Evolutionary conservation across 257 asterid genomes (phyloP).

Genomic region (Paraleonurus japonicus): DNA sequence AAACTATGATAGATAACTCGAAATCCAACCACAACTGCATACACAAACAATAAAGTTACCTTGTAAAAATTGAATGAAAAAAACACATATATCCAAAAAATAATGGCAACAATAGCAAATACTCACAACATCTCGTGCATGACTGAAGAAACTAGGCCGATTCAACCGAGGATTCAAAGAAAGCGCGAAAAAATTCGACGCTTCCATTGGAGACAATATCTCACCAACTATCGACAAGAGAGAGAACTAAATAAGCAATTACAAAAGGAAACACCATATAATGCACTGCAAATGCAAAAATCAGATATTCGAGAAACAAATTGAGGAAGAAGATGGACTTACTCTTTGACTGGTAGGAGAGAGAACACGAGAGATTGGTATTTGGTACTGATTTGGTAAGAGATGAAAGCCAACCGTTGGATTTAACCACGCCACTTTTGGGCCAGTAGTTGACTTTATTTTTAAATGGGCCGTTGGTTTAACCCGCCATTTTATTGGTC

Average conservation of each 20-base stretch:
- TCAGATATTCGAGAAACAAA: not conserved
- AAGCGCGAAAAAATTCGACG: constrained; percentile 38
- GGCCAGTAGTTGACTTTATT: constrained; percentile 1
- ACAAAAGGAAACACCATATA: not conserved
- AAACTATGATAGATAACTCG: not conserved
- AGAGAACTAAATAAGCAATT: constrained; percentile 5
- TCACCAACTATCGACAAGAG: constrained; percentile 36
- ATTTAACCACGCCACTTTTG: constrained; percentile 9
- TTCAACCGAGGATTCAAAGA: constrained; percentile 33
- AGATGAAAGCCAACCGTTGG: constrained; percentile 19
- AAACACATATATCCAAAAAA: not conserved
- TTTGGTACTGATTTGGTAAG: constrained; percentile 12
- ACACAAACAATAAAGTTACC: not conserved
- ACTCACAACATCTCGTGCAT: constrained; percentile 29
- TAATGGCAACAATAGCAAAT: not conserved
- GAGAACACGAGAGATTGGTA: constrained; percentile 13
- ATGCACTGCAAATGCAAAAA: not conserved
- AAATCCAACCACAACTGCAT: not conserved
- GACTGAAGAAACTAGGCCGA: constrained; percentile 36
- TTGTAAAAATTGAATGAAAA: not conserved
- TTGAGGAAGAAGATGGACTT: constrained; percentile 1
- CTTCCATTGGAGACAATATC: constrained; percentile 43
- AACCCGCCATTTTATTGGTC: no score
- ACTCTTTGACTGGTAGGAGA: constrained; percentile 33
- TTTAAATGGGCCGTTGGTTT: not conserved